Evolutionary conservation across 2,329 filamentous ascomycete species (phyloP).

Genomic region (Chlorencoelia australis): DNA sequence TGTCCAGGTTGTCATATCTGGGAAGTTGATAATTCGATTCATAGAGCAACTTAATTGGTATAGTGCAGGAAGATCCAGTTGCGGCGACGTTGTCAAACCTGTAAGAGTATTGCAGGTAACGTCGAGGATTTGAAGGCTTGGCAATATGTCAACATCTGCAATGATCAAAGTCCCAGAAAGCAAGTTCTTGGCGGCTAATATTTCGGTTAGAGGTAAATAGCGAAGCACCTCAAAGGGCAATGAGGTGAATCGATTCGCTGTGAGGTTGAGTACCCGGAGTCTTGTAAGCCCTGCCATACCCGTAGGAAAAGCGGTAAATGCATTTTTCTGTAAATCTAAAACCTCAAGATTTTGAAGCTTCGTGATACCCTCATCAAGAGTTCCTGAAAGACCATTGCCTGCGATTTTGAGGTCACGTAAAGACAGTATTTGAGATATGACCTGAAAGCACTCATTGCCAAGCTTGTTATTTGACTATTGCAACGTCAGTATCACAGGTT

Average conservation of each 20-base stretch:
- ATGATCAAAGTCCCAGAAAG: conserved; percentile 64
- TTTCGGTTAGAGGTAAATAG: conserved; percentile 59
- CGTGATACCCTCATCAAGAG: conserved; percentile 53
- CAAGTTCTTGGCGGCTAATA: conserved; percentile 69
- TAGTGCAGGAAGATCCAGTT: conserved; percentile 49
- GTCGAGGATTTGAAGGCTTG: conserved; percentile 64
- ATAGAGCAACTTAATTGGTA: conserved; percentile 67
- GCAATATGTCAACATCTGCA: conserved; percentile 44
- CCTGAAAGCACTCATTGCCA: conserved; percentile 57
- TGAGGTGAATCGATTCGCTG: conserved; percentile 64
- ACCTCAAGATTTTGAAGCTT: conserved; percentile 62
- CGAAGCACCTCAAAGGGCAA: conserved; percentile 62
- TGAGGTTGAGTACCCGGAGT: conserved; percentile 68
- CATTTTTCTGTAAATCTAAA: conserved; percentile 74
- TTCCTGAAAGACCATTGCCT: conserved; percentile 63
- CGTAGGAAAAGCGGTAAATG: conserved; percentile 59
- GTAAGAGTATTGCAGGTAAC: conserved; percentile 66
- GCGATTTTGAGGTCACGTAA: conserved; percentile 75
- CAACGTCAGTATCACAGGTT: conserved; percentile 2
- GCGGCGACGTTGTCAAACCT: conserved; percentile 16
- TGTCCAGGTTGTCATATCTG: conserved; percentile 64
- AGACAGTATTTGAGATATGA: conserved; percentile 61
- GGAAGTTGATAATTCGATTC: conserved; percentile 67
- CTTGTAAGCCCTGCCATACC: conserved; percentile 55
- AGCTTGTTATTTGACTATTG: conserved; percentile 70